These are phyloP conservation scores for Syzygium grande DNA, from an alignment of 345 rosid genomes.

Conservation along the genomic window DNA sequence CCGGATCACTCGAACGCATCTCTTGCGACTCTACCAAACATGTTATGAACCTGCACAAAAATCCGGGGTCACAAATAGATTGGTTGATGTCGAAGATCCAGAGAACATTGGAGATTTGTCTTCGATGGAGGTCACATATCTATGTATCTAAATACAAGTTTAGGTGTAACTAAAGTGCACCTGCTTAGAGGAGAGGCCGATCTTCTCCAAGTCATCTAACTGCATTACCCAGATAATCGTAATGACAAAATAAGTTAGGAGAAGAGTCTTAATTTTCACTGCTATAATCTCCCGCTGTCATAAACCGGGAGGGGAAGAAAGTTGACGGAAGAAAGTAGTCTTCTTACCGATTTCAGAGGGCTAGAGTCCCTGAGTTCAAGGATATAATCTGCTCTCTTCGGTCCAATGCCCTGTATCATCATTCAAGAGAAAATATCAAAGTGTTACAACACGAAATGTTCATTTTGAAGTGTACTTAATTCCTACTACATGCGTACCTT, in stretches of 20 bases:
- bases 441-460: neutral
- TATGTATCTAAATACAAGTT: neutral
- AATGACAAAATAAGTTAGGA: neutral
- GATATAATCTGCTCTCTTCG: conserved; percentile 68
- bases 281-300: neutral
- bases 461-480: neutral
- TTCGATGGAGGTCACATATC: neutral
- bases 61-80: neutral
- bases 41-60: conserved; percentile 38
- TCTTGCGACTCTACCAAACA: conserved; percentile 54
- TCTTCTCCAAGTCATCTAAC: conserved; percentile 70
- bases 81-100: neutral
- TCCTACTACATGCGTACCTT: conserved; percentile 33
- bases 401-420: conserved; percentile 64
- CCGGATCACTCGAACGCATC: conserved; percentile 34
- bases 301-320: neutral
- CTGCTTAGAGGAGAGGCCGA: conserved; percentile 84
- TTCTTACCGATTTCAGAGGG: conserved; percentile 56
- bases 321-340: neutral
- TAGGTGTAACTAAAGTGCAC: conserved; percentile 4
- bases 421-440: neutral
- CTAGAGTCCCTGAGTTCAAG: conserved; percentile 54
- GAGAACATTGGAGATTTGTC: neutral
- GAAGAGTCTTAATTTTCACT: neutral
- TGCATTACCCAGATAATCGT: conserved; percentile 13